A percentile compares a stretch with the other conserved stretches of the same genome.
Evolutionary conservation across 2,329 filamentous ascomycete genomes (phyloP).

Genomic region (Magnaporthiopsis incrustans): DNA sequence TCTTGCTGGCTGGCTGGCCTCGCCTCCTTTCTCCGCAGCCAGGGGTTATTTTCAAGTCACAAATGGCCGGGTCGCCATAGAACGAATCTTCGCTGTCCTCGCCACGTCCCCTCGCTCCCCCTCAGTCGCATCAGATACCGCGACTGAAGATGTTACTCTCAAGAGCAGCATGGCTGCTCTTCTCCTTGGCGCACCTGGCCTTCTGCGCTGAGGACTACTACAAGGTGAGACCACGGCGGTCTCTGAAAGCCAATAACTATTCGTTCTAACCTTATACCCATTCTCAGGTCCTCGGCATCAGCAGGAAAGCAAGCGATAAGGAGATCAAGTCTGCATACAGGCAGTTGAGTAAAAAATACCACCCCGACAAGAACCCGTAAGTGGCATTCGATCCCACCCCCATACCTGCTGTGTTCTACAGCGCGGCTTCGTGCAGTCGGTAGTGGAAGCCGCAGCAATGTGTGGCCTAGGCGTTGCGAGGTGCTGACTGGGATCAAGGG

Average conservation of each 20-base stretch:
- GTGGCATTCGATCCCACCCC: constrained; percentile 22
- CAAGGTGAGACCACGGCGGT: constrained; percentile 43
- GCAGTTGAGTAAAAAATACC: constrained; percentile 86
- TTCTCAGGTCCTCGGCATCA: constrained; percentile 65
- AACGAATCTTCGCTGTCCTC: background rate
- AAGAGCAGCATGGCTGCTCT: constrained; percentile 42
- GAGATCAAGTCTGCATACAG: constrained; percentile 94
- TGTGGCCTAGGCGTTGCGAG: constrained; percentile 1
- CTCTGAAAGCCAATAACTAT: no score
- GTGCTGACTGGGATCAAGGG: constrained; percentile 36
- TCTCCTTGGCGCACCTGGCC: constrained; percentile 45
- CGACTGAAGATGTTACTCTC: constrained; percentile 39
- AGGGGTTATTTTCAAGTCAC: background rate
- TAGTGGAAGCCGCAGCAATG: background rate
- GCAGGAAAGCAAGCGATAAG: constrained; percentile 70
- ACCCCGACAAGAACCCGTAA: constrained; percentile 97
- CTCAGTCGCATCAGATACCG: constrained; percentile 8
- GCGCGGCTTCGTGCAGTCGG: background rate
- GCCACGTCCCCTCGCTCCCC: background rate
- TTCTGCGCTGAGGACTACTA: constrained; percentile 67
- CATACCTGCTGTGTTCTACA: background rate
- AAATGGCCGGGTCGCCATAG: background rate
- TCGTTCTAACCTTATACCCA: constrained; percentile 2
- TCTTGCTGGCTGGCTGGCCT: background rate
- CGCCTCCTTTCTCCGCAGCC: background rate